Percentiles rank a stretch among this genome's conserved stretches.
These are phyloP conservation scores for Calonectria ilicicola DNA, from an alignment of 2,329 filamentous ascomycete genomes.

Conservation along the genomic window DNA sequence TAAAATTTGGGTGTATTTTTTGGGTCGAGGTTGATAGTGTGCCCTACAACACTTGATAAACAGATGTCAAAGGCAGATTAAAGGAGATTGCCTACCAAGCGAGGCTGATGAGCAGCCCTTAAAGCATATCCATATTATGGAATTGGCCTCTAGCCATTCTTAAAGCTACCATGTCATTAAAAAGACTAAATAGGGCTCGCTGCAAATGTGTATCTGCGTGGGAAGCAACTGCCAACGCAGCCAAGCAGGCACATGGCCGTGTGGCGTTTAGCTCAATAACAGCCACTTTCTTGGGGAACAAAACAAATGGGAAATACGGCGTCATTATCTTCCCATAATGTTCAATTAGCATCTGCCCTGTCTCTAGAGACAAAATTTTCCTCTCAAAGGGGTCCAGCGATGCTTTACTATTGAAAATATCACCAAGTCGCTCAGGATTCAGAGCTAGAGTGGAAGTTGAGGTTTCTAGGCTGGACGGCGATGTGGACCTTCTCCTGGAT, in stretches of 20 bases:
- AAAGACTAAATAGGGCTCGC: constrained; percentile 34
- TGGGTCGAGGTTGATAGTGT: constrained; percentile 45
- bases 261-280: constrained; percentile 30
- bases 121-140: constrained; percentile 42
- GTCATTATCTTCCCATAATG: constrained; percentile 37
- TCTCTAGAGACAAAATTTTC: constrained; percentile 27
- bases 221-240: constrained; percentile 39
- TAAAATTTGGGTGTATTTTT: constrained; percentile 44
- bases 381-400: constrained; percentile 38
- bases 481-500: constrained; percentile 16
- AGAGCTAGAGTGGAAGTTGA: neutral
- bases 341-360: constrained; percentile 29
- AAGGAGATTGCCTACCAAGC: constrained; percentile 39
- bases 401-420: constrained; percentile 15
- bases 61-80: accelerated
- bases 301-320: constrained; percentile 45
- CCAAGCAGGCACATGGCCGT: constrained; percentile 42
- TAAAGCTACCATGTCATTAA: constrained; percentile 38
- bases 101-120: constrained; percentile 45
- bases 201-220: constrained; percentile 32
- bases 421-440: neutral
- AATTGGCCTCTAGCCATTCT: constrained; percentile 36
- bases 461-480: constrained; percentile 9
- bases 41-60: constrained; percentile 38
- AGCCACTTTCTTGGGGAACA: constrained; percentile 29